A percentile compares a stretch with the other conserved stretches of the same genome.
Evolutionary conservation across 768 basidiomycete genomes (phyloP).

Genomic region (Melanogaster broomeanus): DNA sequence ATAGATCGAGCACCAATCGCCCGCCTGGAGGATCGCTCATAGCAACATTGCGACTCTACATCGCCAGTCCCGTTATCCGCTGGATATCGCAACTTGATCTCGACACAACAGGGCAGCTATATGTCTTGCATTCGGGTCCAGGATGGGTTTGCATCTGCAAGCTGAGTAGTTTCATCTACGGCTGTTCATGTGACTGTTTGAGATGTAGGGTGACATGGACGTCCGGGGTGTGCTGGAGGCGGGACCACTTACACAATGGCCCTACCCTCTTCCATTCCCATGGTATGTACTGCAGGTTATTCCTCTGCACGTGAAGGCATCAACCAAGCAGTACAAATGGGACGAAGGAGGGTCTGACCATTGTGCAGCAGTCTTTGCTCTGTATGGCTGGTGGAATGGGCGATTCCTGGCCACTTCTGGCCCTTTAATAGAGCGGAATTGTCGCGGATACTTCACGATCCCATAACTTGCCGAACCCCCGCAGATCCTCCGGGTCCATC

Average conservation of each 20-base stretch:
- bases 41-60: no score
- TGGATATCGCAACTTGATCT: not conserved
- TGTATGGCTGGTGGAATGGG: slow-evolving; percentile 3
- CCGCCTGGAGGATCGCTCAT: no score
- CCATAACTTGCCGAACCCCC: not conserved
- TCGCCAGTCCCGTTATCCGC: no score
- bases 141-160: not conserved
- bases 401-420: not conserved
- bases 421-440: slow-evolving; percentile 9
- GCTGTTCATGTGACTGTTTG: not conserved
- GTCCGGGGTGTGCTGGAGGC: not conserved
- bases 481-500: not conserved
- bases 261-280: slow-evolving; percentile 49
- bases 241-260: slow-evolving; percentile 21
- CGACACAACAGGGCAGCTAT: not conserved
- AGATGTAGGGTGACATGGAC: slow-evolving; percentile 1
- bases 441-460: not conserved
- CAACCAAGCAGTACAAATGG: slow-evolving; percentile 28
- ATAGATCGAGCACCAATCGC: no score
- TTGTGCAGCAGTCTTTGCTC: slow-evolving; percentile 21
- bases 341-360: slow-evolving; percentile 29
- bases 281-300: slow-evolving; percentile 41
- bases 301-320: slow-evolving; percentile 31
- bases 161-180: not conserved
- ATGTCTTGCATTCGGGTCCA: not conserved